Percentiles rank a stretch among this genome's conserved stretches.
Evolutionary conservation across 2,329 filamentous ascomycete species (phyloP).

Genomic region (Colletotrichum spinosum): DNA sequence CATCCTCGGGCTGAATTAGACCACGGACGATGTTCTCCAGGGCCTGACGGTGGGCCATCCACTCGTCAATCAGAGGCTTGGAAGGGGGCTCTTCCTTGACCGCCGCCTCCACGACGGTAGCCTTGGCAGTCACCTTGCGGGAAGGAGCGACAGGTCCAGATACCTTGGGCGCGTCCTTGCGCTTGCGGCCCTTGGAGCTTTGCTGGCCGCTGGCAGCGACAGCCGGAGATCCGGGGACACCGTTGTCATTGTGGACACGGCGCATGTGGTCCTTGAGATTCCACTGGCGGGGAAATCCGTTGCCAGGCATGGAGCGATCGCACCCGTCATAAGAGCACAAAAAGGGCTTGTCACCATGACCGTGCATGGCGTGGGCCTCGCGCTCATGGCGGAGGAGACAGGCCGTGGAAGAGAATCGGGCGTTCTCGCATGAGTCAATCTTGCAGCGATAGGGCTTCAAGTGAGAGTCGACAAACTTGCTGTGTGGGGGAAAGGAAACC

Average conservation of each 20-base stretch:
- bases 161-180: slow-evolving; percentile 63
- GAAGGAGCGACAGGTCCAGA: slow-evolving; percentile 47
- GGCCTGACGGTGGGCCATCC: slow-evolving; percentile 72
- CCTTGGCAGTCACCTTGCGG: slow-evolving; percentile 63
- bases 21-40: slow-evolving; percentile 69
- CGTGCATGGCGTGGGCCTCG: slow-evolving; percentile 95
- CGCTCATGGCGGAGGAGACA: slow-evolving; percentile 95
- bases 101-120: slow-evolving; percentile 47
- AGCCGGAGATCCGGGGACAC: slow-evolving; percentile 55
- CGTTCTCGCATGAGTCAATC: slow-evolving; percentile 82
- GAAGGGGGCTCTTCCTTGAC: slow-evolving; percentile 49
- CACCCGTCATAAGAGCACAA: slow-evolving; percentile 90
- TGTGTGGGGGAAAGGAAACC: slow-evolving; percentile 51
- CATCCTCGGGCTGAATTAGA: slow-evolving; percentile 62
- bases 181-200: slow-evolving; percentile 65
- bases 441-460: slow-evolving; percentile 97
- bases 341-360: slow-evolving; percentile 92
- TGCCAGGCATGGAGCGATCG: slow-evolving; percentile 82
- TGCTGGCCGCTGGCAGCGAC: slow-evolving; percentile 44
- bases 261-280: slow-evolving; percentile 98
- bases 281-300: slow-evolving; percentile 95
- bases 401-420: slow-evolving; percentile 93
- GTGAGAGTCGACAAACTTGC: slow-evolving; percentile 98
- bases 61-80: slow-evolving; percentile 62
- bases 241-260: slow-evolving; percentile 81